phyloP scores from a whole-genome alignment of 2,329 filamentous ascomycete genomes.

The Aspergillus aculeatus region DNA sequence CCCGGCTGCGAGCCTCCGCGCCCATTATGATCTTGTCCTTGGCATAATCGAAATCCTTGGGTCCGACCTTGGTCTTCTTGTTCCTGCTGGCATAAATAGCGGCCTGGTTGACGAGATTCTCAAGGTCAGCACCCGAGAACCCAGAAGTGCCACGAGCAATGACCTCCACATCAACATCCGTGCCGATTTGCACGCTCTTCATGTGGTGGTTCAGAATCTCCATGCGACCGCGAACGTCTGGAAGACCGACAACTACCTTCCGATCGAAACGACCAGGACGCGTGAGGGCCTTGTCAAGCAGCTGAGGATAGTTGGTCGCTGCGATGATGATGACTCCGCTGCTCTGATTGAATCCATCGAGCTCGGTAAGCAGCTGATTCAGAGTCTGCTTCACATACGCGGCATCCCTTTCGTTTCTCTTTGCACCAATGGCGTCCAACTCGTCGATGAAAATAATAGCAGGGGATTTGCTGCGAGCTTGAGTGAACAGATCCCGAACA shows the following conservation, averaged over 20 bases:
- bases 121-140: conserved; percentile 91
- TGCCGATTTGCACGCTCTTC: conserved; percentile 78
- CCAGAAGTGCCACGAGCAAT: conserved; percentile 86
- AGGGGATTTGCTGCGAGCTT: conserved; percentile 81
- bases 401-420: conserved; percentile 87
- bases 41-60: conserved; percentile 89
- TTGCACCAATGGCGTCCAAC: conserved; percentile 89
- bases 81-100: conserved; percentile 91
- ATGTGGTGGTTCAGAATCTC: conserved; percentile 93
- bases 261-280: conserved; percentile 94
- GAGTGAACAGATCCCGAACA: conserved; percentile 85
- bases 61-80: conserved; percentile 71
- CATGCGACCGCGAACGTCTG: conserved; percentile 88
- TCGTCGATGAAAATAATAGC: conserved; percentile 96
- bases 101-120: conserved; percentile 95
- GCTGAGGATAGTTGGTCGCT: conserved; percentile 92
- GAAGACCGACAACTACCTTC: conserved; percentile 82
- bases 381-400: conserved; percentile 96
- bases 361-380: conserved; percentile 93
- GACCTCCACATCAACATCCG: conserved; percentile 77
- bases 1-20: conserved; percentile 82
- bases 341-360: conserved; percentile 94
- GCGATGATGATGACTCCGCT: conserved; percentile 93
- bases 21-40: conserved; percentile 99
- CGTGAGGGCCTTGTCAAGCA: conserved; percentile 91